Base-by-base conservation (phyloP, 257 asterid species). In the Scutellaria barbata region DNA sequence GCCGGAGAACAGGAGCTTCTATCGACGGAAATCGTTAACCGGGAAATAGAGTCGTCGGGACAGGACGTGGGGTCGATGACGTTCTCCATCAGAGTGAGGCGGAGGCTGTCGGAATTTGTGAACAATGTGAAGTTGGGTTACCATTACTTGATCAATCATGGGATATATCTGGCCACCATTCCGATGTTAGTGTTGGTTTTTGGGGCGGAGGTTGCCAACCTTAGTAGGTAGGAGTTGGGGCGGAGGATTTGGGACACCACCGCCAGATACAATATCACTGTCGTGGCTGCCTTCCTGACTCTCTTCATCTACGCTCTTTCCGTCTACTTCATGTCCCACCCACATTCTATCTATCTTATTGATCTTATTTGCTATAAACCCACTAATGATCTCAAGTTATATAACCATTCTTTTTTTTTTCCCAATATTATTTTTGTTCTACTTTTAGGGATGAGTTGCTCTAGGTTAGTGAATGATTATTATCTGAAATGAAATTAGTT, bases 321-420 rank as follows among this genome's bases (percentile, higher is more conserved):
- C 5, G 80, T 88, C 7, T 92, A 84, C 77, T 82, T 89, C 81
- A 77, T 85, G 87, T 89, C 98, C 0, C 83, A 86, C 39, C 96
- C 97, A 0, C 74, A 87, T 1, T 77, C 92, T 0, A 89, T 88
- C 55, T 92, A 85, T 74, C 92, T 92, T 18, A 66, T 92, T 41
- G 99, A 92, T 74, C 88, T 95, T 55, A 94, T 98, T 17, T 95
- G 96, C 81, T 91, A 62, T 84, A 94, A 88, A 79, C 96, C 99
- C 8, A 70, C 42, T 48, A 90, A 94, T 39, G 96, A 91, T 58
- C 76, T 90, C n/a, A 91, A 89, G 97, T 96, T 86, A 73, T 22
- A 22, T 22, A n/a, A 22, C 2, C 25, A 22, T 22, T 22, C 25
- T 22, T 22, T 22, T 2, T 22, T 22, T 22, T 0, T 22, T 22